phyloP scores from a whole-genome alignment of 805 yeast genomes.

The Candida adriatica region DNA sequence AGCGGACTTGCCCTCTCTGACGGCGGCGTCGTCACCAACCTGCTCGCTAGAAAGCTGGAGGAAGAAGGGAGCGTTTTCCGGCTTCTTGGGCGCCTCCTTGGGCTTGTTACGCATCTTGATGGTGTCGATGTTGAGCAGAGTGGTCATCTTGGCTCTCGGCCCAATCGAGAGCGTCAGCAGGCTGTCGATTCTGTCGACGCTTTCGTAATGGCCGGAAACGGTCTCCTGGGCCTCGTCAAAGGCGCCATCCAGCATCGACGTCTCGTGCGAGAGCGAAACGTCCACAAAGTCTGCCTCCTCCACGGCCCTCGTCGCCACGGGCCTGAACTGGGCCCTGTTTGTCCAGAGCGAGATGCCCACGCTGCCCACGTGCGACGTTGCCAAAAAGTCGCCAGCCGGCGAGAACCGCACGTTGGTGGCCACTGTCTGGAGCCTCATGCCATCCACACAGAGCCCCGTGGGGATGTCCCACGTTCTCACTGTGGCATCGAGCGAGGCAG shows the following conservation, averaged over 20 bases:
- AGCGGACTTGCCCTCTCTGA: constrained; percentile 29
- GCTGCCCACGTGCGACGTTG: constrained; percentile 87
- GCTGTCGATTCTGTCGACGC: constrained; percentile 57
- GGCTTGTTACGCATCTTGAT: constrained; percentile 88
- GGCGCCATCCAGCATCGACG: constrained; percentile 43
- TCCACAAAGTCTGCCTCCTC: constrained; percentile 66
- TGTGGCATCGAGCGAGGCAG: constrained; percentile 78
- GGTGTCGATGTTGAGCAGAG: constrained; percentile 73
- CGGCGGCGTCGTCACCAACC: constrained; percentile 64
- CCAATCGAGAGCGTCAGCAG: constrained; percentile 70
- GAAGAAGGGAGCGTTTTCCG: constrained; percentile 79
- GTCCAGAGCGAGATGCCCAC: constrained; percentile 93
- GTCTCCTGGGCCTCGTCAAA: constrained; percentile 26
- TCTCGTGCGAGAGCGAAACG: constrained; percentile 71
- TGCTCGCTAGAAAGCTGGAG: constrained; percentile 55
- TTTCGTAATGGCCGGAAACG: constrained; percentile 33
- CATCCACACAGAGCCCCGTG: constrained; percentile 95
- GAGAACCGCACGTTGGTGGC: constrained; percentile 77
- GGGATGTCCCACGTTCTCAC: constrained; percentile 97
- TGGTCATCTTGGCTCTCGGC: constrained; percentile 72
- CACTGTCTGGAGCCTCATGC: constrained; percentile 69
- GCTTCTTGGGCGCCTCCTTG: constrained; percentile 77
- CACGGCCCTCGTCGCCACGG: constrained; percentile 67
- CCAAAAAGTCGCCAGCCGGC: constrained; percentile 83
- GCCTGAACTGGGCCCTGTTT: constrained; percentile 75